phyloP scores from a whole-genome alignment of 1,284 basidiomycete genomes.

The Naganishia sp. region DNA sequence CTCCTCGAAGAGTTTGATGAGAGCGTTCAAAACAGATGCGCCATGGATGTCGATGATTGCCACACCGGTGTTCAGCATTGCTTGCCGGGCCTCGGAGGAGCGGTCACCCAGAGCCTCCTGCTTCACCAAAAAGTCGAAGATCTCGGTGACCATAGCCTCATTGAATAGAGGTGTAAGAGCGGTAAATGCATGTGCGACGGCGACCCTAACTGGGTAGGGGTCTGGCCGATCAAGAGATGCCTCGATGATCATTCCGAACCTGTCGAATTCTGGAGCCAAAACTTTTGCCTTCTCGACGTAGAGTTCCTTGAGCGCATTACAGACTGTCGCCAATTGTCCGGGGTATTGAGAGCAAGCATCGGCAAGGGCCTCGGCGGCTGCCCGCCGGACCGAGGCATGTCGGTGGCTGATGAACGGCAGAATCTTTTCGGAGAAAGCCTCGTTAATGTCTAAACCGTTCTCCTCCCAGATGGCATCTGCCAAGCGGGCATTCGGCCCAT shows the following conservation, averaged over 20 bases:
- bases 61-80: constrained; percentile 83
- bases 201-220: constrained; percentile 83
- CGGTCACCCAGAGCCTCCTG: constrained; percentile 88
- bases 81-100: constrained; percentile 74
- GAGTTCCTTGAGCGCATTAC: constrained; percentile 63
- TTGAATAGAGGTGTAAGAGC: constrained; percentile 70
- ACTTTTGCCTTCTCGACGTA: constrained; percentile 88
- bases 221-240: constrained; percentile 87
- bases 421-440: constrained; percentile 67
- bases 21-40: constrained; percentile 66
- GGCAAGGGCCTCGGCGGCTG: constrained; percentile 72
- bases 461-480: constrained; percentile 91
- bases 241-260: constrained; percentile 92
- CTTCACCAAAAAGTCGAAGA: constrained; percentile 85
- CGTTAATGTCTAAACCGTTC: constrained; percentile 87
- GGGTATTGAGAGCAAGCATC: constrained; percentile 77
- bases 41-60: constrained; percentile 84
- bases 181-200: constrained; percentile 72
- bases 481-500: constrained; percentile 84
- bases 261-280: constrained; percentile 83
- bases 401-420: constrained; percentile 74
- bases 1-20: constrained; percentile 83
- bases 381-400: constrained; percentile 75
- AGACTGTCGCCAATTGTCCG: constrained; percentile 61
- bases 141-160: constrained; percentile 67